Conservation (phyloP, 371 early-diverging fungal species). For the Fennellomyces sp. region DNA sequence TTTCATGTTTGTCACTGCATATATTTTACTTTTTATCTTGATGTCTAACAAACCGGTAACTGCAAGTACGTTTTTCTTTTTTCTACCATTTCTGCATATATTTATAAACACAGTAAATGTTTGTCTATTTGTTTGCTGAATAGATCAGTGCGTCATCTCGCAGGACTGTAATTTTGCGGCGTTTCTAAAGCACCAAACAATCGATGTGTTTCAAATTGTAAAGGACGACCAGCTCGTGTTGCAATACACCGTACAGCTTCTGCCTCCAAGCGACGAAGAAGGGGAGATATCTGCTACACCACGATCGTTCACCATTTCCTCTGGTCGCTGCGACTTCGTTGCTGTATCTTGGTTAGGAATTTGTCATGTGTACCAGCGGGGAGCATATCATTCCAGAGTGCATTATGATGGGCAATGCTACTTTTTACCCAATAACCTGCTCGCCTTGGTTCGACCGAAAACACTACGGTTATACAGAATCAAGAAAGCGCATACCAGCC, state of each 20-base stretch:
- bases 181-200: neutral
- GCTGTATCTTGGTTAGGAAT: neutral
- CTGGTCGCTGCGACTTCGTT: neutral
- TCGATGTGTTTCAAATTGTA: neutral
- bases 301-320: neutral
- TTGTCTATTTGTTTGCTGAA: too few relatives aligned
- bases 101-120: neutral
- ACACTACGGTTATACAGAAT: neutral
- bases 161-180: neutral
- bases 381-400: neutral
- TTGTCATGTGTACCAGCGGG: neutral
- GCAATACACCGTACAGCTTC: neutral
- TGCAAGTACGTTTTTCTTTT: neutral
- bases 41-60: too few relatives aligned
- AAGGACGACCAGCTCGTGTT: neutral
- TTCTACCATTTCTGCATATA: neutral
- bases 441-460: neutral
- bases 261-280: neutral
- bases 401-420: neutral
- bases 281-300: neutral
- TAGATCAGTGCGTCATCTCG: neutral
- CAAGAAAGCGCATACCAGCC: neutral
- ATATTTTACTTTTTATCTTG: neutral
- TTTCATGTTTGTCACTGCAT: neutral
- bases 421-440: neutral